phyloP scores from a whole-genome alignment of 2,329 filamentous ascomycete species.

The Trichoderma gracile region DNA sequence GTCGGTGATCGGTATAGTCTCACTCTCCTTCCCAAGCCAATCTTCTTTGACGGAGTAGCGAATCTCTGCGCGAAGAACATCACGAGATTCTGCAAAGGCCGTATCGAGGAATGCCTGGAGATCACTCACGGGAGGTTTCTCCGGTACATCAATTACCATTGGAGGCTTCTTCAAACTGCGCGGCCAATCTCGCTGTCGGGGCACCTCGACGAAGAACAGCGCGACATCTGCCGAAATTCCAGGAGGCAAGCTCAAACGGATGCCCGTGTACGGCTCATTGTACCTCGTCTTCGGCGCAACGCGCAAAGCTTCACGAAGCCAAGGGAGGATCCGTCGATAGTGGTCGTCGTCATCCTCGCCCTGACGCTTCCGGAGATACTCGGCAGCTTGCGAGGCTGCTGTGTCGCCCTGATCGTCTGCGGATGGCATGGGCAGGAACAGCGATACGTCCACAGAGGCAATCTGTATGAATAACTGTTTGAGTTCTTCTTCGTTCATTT shows the following conservation, averaged over 20 bases:
- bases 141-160: background rate
- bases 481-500: background rate
- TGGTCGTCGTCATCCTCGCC: background rate
- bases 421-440: background rate
- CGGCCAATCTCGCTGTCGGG: slow-evolving; percentile 8
- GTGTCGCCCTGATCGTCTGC: background rate
- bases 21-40: background rate
- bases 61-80: background rate
- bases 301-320: background rate
- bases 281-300: background rate
- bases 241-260: background rate
- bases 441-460: background rate
- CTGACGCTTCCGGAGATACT: background rate
- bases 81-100: background rate
- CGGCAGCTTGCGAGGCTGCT: background rate
- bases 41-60: background rate
- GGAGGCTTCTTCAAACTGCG: background rate
- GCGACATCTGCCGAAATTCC: background rate
- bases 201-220: slow-evolving; percentile 1
- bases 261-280: background rate
- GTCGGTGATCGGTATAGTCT: background rate
- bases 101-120: background rate
- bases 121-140: background rate
- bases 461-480: background rate
- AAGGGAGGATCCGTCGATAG: background rate